Percentiles rank a stretch among this genome's conserved stretches.
These are phyloP conservation scores for Solanum arcanum DNA, from an alignment of 257 asterid species.

Conservation along the genomic window DNA sequence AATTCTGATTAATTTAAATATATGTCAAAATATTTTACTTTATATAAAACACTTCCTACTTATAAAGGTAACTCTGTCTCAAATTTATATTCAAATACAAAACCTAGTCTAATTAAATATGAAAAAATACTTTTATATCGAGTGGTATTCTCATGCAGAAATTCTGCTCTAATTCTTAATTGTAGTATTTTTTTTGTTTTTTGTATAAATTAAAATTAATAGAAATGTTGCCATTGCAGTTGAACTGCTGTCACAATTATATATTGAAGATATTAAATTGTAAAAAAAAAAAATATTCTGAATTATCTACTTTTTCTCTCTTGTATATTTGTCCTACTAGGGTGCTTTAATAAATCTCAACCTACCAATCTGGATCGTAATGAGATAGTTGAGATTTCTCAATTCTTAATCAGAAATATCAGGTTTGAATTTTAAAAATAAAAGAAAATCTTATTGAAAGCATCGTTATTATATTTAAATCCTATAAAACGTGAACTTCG, in stretches of 20 bases:
- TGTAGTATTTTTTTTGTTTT: background rate
- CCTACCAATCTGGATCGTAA: background rate
- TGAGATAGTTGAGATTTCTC: background rate
- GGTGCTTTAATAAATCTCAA: slow-evolving; percentile 12
- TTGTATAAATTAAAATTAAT: background rate
- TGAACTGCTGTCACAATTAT: background rate
- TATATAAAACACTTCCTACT: accelerated
- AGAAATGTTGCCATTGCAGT: background rate
- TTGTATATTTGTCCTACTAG: slow-evolving; percentile 8
- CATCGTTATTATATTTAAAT: accelerated
- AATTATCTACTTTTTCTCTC: background rate
- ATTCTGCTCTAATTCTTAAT: background rate
- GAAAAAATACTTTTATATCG: background rate
- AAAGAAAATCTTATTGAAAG: too few species aligned
- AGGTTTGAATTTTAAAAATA: accelerated
- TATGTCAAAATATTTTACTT: background rate
- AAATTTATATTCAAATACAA: background rate
- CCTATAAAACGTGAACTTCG: accelerated
- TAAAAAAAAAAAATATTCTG: background rate
- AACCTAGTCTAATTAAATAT: background rate
- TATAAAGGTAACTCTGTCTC: background rate
- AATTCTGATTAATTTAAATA: background rate
- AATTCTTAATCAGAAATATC: too few species aligned
- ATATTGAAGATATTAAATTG: background rate
- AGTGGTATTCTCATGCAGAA: background rate